phyloP scores from a whole-genome alignment of 192 early-diverging fungal species.

The Podila horticola region DNA sequence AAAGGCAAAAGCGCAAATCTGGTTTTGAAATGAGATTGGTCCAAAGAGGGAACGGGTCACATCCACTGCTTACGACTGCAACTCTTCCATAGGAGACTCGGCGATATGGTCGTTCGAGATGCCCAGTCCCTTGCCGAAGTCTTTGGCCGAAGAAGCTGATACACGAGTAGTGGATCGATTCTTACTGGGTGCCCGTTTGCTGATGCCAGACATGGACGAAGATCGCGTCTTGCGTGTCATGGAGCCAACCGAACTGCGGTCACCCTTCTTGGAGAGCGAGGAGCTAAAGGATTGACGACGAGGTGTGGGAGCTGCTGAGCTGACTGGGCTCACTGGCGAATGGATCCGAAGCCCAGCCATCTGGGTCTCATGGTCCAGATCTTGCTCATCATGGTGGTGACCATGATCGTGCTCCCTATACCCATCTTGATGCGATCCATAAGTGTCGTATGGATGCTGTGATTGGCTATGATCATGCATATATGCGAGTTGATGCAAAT shows the following conservation, averaged over 20 bases:
- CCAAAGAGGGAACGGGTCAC: not conserved
- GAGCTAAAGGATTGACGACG: conserved; percentile 48
- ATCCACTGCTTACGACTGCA: conserved; percentile 6
- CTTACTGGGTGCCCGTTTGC: conserved; percentile 32
- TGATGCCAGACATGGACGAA: conserved; percentile 46
- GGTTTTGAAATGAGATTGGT: too few species aligned
- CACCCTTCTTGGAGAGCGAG: conserved; percentile 25
- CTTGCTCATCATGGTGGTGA: conserved; percentile 23
- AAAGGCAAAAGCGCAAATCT: not conserved
- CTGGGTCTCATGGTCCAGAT: conserved; percentile 43
- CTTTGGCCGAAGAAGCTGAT: conserved; percentile 22
- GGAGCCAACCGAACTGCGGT: conserved; percentile 26
- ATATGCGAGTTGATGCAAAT: conserved; percentile 3
- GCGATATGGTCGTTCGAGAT: conserved; percentile 36
- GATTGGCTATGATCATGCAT: conserved; percentile 2
- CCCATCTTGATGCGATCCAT: conserved; percentile 16
- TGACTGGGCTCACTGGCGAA: conserved; percentile 32
- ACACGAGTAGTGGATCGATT: conserved; percentile 20
- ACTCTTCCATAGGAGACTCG: conserved; percentile 21
- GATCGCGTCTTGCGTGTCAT: conserved; percentile 31
- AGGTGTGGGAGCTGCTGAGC: conserved; percentile 17
- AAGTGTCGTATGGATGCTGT: conserved; percentile 15
- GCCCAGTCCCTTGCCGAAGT: conserved; percentile 31
- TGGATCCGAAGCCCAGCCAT: conserved; percentile 38
- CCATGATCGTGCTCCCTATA: conserved; percentile 13